phyloP scores from a whole-genome alignment of 2,329 filamentous ascomycete genomes.

The Colletotrichum musicola region DNA sequence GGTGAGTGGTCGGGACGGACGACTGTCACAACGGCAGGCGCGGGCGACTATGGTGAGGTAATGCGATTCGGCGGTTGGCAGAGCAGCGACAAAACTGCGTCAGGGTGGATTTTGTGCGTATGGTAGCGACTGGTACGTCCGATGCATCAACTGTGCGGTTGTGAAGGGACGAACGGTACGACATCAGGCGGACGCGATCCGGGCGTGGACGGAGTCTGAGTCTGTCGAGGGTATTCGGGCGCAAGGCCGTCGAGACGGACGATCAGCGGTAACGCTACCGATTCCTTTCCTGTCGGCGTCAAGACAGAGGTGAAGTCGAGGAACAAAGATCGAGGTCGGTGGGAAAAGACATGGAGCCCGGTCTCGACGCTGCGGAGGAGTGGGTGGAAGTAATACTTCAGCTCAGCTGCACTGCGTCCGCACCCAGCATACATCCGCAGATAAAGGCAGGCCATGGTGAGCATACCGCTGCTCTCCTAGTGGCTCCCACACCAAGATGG shows the following conservation, averaged over 20 bases:
- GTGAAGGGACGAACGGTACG: conserved; percentile 38
- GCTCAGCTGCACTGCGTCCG: neutral
- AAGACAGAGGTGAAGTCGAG: conserved; percentile 3
- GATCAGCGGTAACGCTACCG: conserved; percentile 4
- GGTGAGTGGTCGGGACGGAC: conserved; percentile 34
- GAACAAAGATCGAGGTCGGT: conserved; percentile 17
- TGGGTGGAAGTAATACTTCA: conserved; percentile 38
- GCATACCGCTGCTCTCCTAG: conserved; percentile 33
- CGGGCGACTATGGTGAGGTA: conserved; percentile 8
- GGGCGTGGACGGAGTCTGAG: conserved; percentile 1
- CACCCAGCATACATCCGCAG: conserved; percentile 27
- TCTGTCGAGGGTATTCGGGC: conserved; percentile 1
- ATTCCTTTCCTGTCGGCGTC: conserved; percentile 1
- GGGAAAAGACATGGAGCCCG: conserved; percentile 12
- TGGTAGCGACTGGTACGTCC: conserved; percentile 42
- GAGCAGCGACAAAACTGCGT: conserved; percentile 41
- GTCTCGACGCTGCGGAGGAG: conserved; percentile 31
- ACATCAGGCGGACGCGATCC: conserved; percentile 33
- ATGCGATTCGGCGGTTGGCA: conserved; percentile 12
- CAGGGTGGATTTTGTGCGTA: conserved; percentile 42
- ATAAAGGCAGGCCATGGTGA: conserved; percentile 35
- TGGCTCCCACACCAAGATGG: conserved; percentile 9
- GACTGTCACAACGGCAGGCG: conserved; percentile 16
- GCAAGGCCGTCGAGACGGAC: conserved; percentile 17
- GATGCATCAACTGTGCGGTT: conserved; percentile 47